phyloP scores from a whole-genome alignment of 371 early-diverging fungal genomes.

The Mortierella sp. region DNA sequence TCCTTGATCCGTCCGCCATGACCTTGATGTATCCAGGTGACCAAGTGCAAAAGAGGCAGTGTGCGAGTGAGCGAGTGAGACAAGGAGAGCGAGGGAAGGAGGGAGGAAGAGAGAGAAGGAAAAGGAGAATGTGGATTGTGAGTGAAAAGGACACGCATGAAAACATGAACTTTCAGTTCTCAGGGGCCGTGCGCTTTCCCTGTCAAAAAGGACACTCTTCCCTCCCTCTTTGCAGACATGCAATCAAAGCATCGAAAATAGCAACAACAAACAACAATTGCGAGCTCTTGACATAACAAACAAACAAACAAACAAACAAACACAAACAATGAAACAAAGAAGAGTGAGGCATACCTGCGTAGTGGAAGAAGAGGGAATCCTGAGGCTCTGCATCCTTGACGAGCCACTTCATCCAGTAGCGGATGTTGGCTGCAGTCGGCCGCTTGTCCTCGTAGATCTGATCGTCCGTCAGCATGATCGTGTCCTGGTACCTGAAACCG shows the following conservation, averaged over 20 bases:
- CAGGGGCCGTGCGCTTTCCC: conserved; percentile 8
- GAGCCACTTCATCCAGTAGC: conserved; percentile 73
- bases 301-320: conserved; percentile 53
- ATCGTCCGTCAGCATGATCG: conserved; percentile 71
- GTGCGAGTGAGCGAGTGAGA: background rate
- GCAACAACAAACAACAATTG: background rate
- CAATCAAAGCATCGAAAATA: background rate
- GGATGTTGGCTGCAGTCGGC: conserved; percentile 73
- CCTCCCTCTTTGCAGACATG: background rate
- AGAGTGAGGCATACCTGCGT: conserved; percentile 49
- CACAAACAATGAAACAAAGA: conserved; percentile 48
- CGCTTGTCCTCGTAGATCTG: conserved; percentile 61
- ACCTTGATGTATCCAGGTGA: conserved; percentile 63
- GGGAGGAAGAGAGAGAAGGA: background rate
- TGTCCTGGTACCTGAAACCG: conserved; percentile 61
- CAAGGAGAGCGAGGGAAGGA: background rate
- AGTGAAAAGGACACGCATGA: conserved; percentile 6
- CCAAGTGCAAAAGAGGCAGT: conserved; percentile 66
- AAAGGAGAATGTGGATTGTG: background rate
- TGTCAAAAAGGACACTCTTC: conserved; percentile 1
- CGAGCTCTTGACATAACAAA: too few relatives aligned
- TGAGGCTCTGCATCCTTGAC: conserved; percentile 69
- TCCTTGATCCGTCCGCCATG: conserved; percentile 79
- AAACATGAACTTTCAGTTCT: background rate
- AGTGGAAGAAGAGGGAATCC: conserved; percentile 74